Evolutionary conservation across 73 alveolate genomes (phyloP), one percentile per base, ranked within the genome.

Genomic region (Uronychia binucleata): DNA sequence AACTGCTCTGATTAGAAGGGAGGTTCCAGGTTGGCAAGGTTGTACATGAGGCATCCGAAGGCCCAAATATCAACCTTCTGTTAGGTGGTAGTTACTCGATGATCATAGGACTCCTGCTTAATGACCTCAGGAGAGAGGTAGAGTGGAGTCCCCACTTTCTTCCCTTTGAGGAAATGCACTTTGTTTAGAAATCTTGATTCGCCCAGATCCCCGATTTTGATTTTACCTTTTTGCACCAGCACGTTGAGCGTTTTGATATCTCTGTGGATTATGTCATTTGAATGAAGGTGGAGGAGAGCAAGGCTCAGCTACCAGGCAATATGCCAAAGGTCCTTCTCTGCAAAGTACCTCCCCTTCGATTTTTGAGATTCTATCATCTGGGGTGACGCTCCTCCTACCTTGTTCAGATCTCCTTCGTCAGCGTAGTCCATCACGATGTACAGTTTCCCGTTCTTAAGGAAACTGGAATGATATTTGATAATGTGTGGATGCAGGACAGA

Each of bases 401-500:
- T 77, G 34, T 76, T 59, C 60, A 87, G 58, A 34, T 87, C 93
- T 19, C 93, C 93, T 5, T 74, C 92, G 28, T 87, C 93, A 14
- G 93, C 93, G 27, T 34, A 87, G 76, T 87, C 93, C 93, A 87
- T 87, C 26, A 87, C 90, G 5, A 87, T 87, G 75, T 77, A 90
- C 58, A 94, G 92, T 75, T 81, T 80, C 57, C 82, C 93, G 30
- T 91, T 89, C 86, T 87, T 92, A 86, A 91, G 85, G 83, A 94
- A 94, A 28, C 93, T 83, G 46, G 91, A 82, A 58, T 91, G 86
- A 46, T 88, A 94, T 77, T 87, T 91, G 35, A 94, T 91, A 75
- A 91, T 94, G 83, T 91, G 86, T 1, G 98, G 98, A 82, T 94
- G 98, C 29, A 88, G 82, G 33, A 94, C 91, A 74, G 88, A 74